A percentile compares a stretch with the other conserved stretches of the same genome.
phyloP scores from a whole-genome alignment of 306 rosid genomes.

The Inga oerstediana region DNA sequence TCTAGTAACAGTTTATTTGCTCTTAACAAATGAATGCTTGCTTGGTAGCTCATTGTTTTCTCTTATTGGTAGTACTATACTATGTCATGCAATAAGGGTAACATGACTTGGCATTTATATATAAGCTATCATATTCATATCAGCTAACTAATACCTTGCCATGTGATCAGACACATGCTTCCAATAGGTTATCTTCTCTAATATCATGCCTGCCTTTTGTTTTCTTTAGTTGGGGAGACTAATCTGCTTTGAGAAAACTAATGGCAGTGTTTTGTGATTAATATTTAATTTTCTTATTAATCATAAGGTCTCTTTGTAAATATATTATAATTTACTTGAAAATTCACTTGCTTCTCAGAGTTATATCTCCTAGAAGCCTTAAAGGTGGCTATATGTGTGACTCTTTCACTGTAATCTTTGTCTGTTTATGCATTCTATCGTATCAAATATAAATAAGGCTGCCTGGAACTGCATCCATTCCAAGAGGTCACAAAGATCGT shows the following conservation, averaged over 20 bases:
- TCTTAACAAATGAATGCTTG: not conserved
- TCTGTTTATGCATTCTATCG: not conserved
- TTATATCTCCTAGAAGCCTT: not conserved
- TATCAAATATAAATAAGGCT: not conserved
- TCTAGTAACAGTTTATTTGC: conserved; percentile 27
- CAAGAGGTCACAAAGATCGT: too few relatives aligned
- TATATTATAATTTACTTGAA: not conserved
- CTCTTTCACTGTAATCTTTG: not conserved
- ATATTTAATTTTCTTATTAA: not conserved
- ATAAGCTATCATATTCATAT: not conserved
- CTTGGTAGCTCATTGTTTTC: conserved; percentile 14
- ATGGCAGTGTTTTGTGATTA: not conserved
- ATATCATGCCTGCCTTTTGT: not conserved
- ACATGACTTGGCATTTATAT: not conserved
- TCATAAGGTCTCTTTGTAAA: not conserved
- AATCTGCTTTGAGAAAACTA: conserved; percentile 1
- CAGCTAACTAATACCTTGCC: not conserved
- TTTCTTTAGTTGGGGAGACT: not conserved
- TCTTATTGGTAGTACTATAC: conserved; percentile 2
- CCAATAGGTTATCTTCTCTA: conserved; percentile 5
- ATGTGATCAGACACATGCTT: not conserved
- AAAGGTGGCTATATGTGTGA: not conserved
- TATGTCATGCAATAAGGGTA: conserved; percentile 10
- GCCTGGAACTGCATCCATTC: not conserved
- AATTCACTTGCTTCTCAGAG: not conserved